These are phyloP conservation scores for Pseudopyrenochaeta lycopersici DNA, from an alignment of 2,329 filamentous ascomycete species.

Conservation along the genomic window DNA sequence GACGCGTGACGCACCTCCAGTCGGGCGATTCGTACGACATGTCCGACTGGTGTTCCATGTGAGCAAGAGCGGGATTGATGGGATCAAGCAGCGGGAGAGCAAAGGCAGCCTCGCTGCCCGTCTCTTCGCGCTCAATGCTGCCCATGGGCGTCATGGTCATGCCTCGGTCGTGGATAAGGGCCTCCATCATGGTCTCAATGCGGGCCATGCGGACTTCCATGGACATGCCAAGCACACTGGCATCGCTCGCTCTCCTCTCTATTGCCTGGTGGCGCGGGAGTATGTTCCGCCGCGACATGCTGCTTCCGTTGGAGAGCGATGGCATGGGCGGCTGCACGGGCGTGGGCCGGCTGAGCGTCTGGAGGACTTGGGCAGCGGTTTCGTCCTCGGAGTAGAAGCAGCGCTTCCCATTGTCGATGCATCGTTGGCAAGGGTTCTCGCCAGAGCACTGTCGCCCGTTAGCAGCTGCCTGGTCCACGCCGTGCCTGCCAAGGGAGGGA, in stretches of 20 bases:
- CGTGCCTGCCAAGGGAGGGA: neutral
- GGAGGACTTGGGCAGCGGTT: constrained; percentile 47
- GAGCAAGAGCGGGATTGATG: constrained; percentile 30
- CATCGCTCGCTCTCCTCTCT: constrained; percentile 38
- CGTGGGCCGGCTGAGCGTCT: constrained; percentile 47
- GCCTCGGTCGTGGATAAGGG: constrained; percentile 41
- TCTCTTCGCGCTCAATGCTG: constrained; percentile 40
- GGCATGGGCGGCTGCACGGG: constrained; percentile 24
- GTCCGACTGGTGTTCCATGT: constrained; percentile 21
- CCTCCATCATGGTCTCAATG: constrained; percentile 47
- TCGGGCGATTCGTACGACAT: constrained; percentile 21
- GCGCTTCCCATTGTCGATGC: constrained; percentile 43
- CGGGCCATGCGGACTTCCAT: constrained; percentile 48
- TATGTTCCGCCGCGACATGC: constrained; percentile 22
- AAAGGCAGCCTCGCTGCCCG: constrained; percentile 24
- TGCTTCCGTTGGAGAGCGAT: constrained; percentile 20
- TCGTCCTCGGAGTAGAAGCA: constrained; percentile 51
- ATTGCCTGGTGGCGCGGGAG: constrained; percentile 29
- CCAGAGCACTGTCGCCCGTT: constrained; percentile 38
- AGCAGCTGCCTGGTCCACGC: neutral
- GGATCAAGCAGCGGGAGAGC: constrained; percentile 33
- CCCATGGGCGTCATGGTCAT: constrained; percentile 30
- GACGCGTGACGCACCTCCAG: neutral
- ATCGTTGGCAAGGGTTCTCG: constrained; percentile 47
- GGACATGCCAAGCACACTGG: constrained; percentile 32